Evolutionary conservation across 2,329 filamentous ascomycete genomes (phyloP), one percentile per base, ranked within the genome.

Genomic region (Pezicula carpinea): DNA sequence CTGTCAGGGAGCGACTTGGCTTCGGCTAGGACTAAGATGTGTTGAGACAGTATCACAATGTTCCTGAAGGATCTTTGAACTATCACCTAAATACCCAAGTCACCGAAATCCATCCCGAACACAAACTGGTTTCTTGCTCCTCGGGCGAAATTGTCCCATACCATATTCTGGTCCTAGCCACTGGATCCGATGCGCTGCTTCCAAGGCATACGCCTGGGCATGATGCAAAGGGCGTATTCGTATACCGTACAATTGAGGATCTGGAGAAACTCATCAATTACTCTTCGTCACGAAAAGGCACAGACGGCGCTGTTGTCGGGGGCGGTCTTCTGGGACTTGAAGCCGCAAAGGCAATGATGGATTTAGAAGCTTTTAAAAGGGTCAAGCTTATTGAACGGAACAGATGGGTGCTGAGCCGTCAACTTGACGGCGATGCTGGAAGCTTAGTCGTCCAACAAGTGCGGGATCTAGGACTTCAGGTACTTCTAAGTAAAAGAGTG

Each of bases 261-360:
- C 68, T 96, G 31, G 75, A 90, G 61, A 79, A 75, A 36, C 76
- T 96, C 4, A 95, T 96, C 47, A 71, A 75, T 1, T 95, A 86
- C 60, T 81, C 88, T 0, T 74, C 79, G 1, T 70, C 73, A 10
- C 79, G 80, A 45, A 85, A 82, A 56, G 87, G 81, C 4, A 80
- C 82, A 2, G 77, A 78, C 2, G 89, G 87, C 0, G 78, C 82
- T 4, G 89, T 93, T 0, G 87, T 96, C 3, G 90, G 90, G 19
- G 90, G 90, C 44, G 90, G 90, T 1, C 67, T 96, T 19, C 74
- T 96, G 0, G 90, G 90, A 1, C 77, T 96, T 0, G 90, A 96
- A 68, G 90, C 90, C 2, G 90, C 89, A 29, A 93, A 95, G 59
- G 90, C 90, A 2, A 90, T 96, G 87, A 84, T 91, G 71, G 89